phyloP scores from a whole-genome alignment of 257 asterid species.

The Asclepias syriaca region DNA sequence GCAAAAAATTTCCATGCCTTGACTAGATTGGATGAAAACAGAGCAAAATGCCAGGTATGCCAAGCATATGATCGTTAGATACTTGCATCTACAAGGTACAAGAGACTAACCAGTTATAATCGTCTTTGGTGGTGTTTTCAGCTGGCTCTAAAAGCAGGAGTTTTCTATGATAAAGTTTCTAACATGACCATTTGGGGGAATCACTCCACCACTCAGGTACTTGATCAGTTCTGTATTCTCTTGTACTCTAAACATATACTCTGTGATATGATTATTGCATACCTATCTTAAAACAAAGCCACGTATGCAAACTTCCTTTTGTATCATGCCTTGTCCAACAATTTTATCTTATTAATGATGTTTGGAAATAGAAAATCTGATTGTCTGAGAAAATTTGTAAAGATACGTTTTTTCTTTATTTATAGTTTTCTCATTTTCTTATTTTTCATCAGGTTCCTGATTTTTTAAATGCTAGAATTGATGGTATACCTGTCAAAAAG shows the following conservation, averaged over 20 bases:
- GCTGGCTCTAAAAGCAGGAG: conserved; percentile 97
- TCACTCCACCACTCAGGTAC: conserved; percentile 98
- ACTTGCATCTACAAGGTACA: not conserved
- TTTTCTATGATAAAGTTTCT: conserved; percentile 87
- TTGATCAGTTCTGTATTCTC: not conserved
- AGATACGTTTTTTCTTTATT: not conserved
- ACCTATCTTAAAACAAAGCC: not conserved
- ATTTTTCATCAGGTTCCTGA: conserved; percentile 71
- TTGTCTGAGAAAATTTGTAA: not conserved
- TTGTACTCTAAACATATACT: not conserved
- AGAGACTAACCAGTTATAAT: not conserved
- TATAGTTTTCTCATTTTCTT: not conserved
- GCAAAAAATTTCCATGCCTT: conserved; percentile 91
- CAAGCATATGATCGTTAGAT: not conserved
- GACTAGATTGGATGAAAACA: conserved; percentile 92
- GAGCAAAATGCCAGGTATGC: conserved; percentile 96
- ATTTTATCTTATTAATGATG: not conserved
- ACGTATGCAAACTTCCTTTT: not conserved
- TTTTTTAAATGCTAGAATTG: conserved; percentile 78
- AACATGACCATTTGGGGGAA: conserved; percentile 98
- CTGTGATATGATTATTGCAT: not conserved
- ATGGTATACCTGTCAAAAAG: conserved; percentile 74
- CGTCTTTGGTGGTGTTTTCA: conserved; percentile 26
- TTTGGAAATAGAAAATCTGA: not conserved
- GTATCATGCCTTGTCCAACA: not conserved